Conservation (phyloP, 345 rosid species). For the Trapa bicornis region DNA sequence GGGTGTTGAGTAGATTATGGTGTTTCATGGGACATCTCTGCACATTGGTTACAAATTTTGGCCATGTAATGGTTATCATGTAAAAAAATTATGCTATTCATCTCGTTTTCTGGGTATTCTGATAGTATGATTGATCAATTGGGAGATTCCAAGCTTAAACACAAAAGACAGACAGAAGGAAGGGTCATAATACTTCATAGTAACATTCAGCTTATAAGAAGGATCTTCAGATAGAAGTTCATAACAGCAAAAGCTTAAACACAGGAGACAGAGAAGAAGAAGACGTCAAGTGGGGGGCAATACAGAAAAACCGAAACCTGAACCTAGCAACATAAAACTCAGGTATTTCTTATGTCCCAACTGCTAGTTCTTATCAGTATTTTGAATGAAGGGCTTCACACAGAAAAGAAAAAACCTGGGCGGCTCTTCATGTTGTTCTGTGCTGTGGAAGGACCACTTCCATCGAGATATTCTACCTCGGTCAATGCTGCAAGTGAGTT, state of each 20-base stretch:
- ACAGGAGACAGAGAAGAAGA: not conserved
- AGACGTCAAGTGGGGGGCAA: not conserved
- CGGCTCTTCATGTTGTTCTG: not conserved
- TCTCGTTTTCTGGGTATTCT: no score
- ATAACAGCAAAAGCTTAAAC: not conserved
- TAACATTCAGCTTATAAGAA: not conserved
- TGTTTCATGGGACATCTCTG: no score
- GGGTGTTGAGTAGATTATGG: not conserved
- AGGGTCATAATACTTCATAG: not conserved
- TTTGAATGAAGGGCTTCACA: conserved; percentile 1
- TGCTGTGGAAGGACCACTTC: not conserved
- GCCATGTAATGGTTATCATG: not conserved
- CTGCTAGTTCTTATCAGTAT: not conserved
- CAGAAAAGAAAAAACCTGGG: not conserved
- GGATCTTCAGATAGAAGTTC: not conserved
- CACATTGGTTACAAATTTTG: not conserved
- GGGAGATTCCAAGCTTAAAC: no score
- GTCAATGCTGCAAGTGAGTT: conserved; percentile 12
- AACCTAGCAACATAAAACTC: not conserved
- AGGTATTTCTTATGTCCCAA: not conserved
- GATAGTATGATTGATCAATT: no score
- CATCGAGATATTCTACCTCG: not conserved
- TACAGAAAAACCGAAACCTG: not conserved
- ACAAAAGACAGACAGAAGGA: not conserved
- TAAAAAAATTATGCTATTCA: no score